Percentiles rank a stretch among this genome's conserved stretches.
Evolutionary conservation across 495 filamentous ascomycete species (phyloP).

Genomic region (Thozetella sp.): DNA sequence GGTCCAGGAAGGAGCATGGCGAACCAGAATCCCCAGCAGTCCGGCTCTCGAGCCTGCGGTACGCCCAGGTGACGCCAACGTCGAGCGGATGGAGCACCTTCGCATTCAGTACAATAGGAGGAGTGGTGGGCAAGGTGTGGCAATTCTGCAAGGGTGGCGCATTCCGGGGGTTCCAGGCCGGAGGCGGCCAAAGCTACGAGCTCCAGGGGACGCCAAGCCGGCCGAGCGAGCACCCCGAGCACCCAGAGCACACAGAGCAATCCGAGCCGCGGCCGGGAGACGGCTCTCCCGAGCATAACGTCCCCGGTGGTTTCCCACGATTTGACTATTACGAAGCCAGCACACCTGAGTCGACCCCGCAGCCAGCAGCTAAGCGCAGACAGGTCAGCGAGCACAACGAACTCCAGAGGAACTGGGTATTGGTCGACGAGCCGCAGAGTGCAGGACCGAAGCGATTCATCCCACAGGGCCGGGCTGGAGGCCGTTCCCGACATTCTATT

Average conservation of each 20-base stretch:
- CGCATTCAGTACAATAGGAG: slow-evolving; percentile 44
- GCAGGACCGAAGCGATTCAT: background rate
- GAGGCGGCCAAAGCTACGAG: slow-evolving; percentile 73
- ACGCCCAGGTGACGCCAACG: background rate
- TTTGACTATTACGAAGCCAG: slow-evolving; percentile 21
- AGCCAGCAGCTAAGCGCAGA: slow-evolving; percentile 49
- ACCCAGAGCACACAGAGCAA: background rate
- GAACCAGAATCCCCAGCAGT: slow-evolving; percentile 23
- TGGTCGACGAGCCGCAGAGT: slow-evolving; percentile 45
- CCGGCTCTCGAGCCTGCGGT: slow-evolving; percentile 7
- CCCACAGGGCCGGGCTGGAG: background rate
- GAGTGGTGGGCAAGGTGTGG: slow-evolving; percentile 76
- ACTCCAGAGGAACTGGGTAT: slow-evolving; percentile 70
- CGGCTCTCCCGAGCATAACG: background rate
- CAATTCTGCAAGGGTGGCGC: slow-evolving; percentile 76
- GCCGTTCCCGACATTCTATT: background rate
- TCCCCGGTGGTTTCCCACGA: slow-evolving; percentile 10
- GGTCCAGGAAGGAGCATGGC: slow-evolving; percentile 29
- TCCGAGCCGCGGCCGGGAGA: background rate
- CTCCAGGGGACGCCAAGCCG: slow-evolving; percentile 20
- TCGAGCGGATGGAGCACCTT: slow-evolving; percentile 44
- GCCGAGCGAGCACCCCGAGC: slow-evolving; percentile 2
- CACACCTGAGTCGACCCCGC: slow-evolving; percentile 43
- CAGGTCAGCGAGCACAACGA: slow-evolving; percentile 55
- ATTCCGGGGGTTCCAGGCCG: slow-evolving; percentile 84